Evolutionary conservation across 1,284 basidiomycete genomes (phyloP).

Genomic region (Rhodotorula glutinis): DNA sequence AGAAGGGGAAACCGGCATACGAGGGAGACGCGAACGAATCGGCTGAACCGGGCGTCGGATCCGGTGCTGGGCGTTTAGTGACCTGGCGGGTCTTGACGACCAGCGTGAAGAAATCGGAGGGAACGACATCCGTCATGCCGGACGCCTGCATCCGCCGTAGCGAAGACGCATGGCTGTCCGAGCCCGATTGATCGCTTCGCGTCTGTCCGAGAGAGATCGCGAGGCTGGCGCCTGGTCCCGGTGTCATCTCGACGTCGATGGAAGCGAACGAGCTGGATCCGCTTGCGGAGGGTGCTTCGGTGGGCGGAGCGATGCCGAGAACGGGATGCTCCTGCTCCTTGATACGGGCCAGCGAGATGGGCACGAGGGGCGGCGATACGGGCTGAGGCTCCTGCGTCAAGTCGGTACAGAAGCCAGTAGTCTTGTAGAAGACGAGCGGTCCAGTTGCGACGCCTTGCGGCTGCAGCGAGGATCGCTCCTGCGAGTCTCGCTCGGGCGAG

Average conservation of each 20-base stretch:
- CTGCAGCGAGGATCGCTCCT: too few relatives aligned
- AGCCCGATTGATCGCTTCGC: neutral
- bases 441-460: slow-evolving; percentile 1
- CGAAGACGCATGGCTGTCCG: slow-evolving; percentile 8
- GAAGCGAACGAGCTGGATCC: neutral
- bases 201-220: neutral
- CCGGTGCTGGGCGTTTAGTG: neutral
- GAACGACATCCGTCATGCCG: slow-evolving; percentile 22
- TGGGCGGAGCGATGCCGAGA: neutral
- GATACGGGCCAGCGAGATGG: neutral
- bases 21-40: neutral
- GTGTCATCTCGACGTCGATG: neutral
- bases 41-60: neutral
- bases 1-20: neutral
- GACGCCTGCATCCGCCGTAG: slow-evolving; percentile 9
- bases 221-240: neutral
- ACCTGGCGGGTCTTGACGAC: slow-evolving; percentile 19
- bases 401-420: slow-evolving; percentile 34
- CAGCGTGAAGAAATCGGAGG: slow-evolving; percentile 35
- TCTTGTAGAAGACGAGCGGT: slow-evolving; percentile 33
- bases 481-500: neutral
- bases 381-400: slow-evolving; percentile 26
- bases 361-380: slow-evolving; percentile 1
- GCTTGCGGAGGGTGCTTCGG: neutral
- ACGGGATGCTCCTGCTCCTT: neutral